phyloP scores from a whole-genome alignment of 2,329 filamentous ascomycete species.

The Trichocomaceae sp. region DNA sequence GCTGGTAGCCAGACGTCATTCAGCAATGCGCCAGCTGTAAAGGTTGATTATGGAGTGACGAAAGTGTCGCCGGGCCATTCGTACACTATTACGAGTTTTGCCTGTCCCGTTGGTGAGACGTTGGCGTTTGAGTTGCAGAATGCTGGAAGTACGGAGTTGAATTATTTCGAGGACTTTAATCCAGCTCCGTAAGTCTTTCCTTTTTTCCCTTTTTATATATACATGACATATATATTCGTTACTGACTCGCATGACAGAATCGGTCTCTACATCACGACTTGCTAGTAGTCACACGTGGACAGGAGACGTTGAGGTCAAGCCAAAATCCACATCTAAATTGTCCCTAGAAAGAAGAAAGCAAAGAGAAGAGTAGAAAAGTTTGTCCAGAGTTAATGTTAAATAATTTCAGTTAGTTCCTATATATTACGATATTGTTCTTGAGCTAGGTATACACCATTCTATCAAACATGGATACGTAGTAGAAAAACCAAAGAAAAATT shows the following conservation, averaged over 20 bases:
- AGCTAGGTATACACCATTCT: too few relatives aligned
- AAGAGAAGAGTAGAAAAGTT: not conserved
- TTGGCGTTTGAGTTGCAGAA: constrained; percentile 49
- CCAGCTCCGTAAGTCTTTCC: constrained; percentile 38
- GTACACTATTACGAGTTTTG: constrained; percentile 48
- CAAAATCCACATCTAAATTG: not conserved
- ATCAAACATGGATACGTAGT: too few relatives aligned
- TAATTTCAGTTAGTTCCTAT: not conserved
- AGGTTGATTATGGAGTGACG: constrained; percentile 39
- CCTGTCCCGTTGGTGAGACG: constrained; percentile 49
- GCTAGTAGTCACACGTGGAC: constrained; percentile 20
- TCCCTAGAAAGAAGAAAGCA: not conserved
- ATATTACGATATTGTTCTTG: not conserved
- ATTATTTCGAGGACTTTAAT: constrained; percentile 62
- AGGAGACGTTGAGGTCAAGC: too few relatives aligned
- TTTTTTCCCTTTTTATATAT: not conserved
- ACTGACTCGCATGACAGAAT: constrained; percentile 25
- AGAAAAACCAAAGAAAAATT: not conserved
- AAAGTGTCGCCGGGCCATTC: constrained; percentile 49
- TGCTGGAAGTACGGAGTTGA: constrained; percentile 46
- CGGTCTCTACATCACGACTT: constrained; percentile 39
- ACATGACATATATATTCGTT: not conserved
- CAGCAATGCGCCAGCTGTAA: constrained; percentile 45
- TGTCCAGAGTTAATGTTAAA: not conserved
- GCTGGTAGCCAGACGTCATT: constrained; percentile 49